These are phyloP conservation scores for Sistotremastrum suecicum DNA, from an alignment of 768 basidiomycete species.

Conservation along the genomic window DNA sequence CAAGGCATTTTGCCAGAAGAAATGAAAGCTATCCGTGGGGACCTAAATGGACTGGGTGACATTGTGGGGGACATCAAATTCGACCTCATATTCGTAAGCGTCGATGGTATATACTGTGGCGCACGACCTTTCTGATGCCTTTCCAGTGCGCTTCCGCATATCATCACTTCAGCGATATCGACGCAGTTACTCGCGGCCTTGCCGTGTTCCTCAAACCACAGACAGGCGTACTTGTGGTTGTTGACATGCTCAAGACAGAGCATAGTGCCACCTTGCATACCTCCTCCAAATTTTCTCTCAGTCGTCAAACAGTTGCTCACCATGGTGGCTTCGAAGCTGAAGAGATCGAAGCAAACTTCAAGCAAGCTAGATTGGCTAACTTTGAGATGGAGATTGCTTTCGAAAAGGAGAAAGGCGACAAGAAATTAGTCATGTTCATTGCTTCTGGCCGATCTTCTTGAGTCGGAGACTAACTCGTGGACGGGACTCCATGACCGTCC, in stretches of 20 bases:
- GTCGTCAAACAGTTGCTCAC: slow-evolving; percentile 13
- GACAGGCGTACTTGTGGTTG: slow-evolving; percentile 45
- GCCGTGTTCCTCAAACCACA: slow-evolving; percentile 44
- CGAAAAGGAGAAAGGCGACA: no score
- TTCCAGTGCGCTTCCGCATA: slow-evolving; percentile 47
- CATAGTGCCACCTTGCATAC: neutral
- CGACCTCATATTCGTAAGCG: slow-evolving; percentile 54
- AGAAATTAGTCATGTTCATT: no score
- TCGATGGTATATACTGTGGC: neutral
- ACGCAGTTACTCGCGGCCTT: slow-evolving; percentile 36
- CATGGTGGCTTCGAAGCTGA: slow-evolving; percentile 9
- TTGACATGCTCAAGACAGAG: slow-evolving; percentile 23
- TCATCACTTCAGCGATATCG: slow-evolving; percentile 44
- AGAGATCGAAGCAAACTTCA: slow-evolving; percentile 3
- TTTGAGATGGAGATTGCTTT: no score
- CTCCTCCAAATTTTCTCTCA: neutral
- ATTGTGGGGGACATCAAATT: slow-evolving; percentile 43
- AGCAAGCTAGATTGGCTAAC: no score
- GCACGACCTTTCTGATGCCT: neutral
- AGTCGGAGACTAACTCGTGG: no score
- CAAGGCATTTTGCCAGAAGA: slow-evolving; percentile 53
- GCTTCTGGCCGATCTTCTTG: no score
- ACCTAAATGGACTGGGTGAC: slow-evolving; percentile 30
- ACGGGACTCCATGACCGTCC: no score
- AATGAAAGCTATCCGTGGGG: slow-evolving; percentile 46